Conservation (phyloP, 768 basidiomycete species). For the Russula olivacea region DNA sequence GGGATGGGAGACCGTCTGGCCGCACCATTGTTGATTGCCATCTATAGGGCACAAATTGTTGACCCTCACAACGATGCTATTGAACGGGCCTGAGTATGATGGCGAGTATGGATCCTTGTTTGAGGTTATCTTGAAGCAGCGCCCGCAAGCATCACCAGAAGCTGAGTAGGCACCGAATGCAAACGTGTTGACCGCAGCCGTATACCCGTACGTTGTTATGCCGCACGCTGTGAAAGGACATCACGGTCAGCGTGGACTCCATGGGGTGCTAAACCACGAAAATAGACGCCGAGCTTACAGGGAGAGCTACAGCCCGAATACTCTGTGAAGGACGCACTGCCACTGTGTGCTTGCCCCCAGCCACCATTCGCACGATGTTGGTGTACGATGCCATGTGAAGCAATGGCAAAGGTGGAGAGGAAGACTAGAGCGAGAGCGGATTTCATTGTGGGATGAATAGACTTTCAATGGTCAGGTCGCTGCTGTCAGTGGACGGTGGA, state of each 20-base stretch:
- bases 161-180: slow-evolving; percentile 47
- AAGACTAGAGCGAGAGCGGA: not conserved
- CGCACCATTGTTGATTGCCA: slow-evolving; percentile 47
- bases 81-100: slow-evolving; percentile 44
- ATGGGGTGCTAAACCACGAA: not conserved
- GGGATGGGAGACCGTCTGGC: slow-evolving; percentile 44
- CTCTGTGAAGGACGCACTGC: slow-evolving; percentile 50
- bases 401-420: not conserved
- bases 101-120: slow-evolving; percentile 49
- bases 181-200: slow-evolving; percentile 53
- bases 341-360: slow-evolving; percentile 43
- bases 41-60: slow-evolving; percentile 41
- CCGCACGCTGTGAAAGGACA: slow-evolving; percentile 42
- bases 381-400: not conserved
- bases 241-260: not conserved
- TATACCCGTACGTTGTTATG: slow-evolving; percentile 41
- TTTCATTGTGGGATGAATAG: not conserved
- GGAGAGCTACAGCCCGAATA: slow-evolving; percentile 50
- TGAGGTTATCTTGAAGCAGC: slow-evolving; percentile 52
- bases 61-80: slow-evolving; percentile 49
- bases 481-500: not conserved
- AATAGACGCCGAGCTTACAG: slow-evolving; percentile 31
- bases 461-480: not conserved
- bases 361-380: not conserved
- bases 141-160: slow-evolving; percentile 55